phyloP scores from a whole-genome alignment of 2,329 filamentous ascomycete species.

The Fusarium nodosum region DNA sequence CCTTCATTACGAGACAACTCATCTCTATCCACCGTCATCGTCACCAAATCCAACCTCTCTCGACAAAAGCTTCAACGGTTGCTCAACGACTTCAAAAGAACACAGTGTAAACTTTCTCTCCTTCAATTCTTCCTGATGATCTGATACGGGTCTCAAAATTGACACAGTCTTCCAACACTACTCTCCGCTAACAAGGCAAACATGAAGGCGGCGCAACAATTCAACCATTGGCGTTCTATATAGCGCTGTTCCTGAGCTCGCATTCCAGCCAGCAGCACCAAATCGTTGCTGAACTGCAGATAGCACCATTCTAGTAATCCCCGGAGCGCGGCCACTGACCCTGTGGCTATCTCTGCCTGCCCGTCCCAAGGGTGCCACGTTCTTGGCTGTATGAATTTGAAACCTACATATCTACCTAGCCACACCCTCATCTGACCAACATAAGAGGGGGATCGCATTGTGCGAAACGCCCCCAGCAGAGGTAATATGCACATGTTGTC shows the following conservation, averaged over 20 bases:
- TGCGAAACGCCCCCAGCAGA: slow-evolving; percentile 21
- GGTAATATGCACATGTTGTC: slow-evolving; percentile 32
- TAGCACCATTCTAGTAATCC: not conserved
- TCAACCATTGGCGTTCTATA: not conserved
- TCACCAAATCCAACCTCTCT: not conserved
- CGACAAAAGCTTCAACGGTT: not conserved
- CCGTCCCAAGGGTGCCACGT: slow-evolving; percentile 33
- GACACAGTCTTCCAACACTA: slow-evolving; percentile 23
- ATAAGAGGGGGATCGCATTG: slow-evolving; percentile 19
- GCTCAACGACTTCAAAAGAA: not conserved
- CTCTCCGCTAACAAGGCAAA: not conserved
- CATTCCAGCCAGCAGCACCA: slow-evolving; percentile 30
- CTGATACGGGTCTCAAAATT: not conserved
- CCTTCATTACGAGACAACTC: slow-evolving; percentile 17
- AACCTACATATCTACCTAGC: slow-evolving; percentile 11
- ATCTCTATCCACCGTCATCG: slow-evolving; percentile 7
- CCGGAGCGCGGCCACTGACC: slow-evolving; percentile 20
- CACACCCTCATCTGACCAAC: slow-evolving; percentile 33
- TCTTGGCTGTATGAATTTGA: slow-evolving; percentile 38
- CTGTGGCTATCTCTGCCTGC: slow-evolving; percentile 27
- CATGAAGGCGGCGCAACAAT: not conserved
- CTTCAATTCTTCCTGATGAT: not conserved
- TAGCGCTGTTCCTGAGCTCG: slow-evolving; percentile 18
- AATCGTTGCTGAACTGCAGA: not conserved
- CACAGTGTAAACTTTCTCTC: slow-evolving; percentile 33